Percentiles rank a stretch among this genome's conserved stretches.
These are phyloP conservation scores for Schwanniomyces polymorphus DNA, from an alignment of 805 yeast species.

Conservation along the genomic window DNA sequence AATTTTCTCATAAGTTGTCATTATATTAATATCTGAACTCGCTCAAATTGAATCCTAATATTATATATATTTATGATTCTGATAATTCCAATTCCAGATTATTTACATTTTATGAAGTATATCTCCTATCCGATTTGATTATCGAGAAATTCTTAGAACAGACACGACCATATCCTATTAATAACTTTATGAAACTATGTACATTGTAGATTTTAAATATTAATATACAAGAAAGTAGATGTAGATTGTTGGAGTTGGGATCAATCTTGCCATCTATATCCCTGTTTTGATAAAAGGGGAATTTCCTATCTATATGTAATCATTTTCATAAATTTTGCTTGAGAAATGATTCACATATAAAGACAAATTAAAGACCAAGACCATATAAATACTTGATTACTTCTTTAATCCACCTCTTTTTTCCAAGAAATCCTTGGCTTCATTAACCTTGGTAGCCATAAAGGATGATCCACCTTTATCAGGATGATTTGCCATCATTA, in stretches of 20 bases:
- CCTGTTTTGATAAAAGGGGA: not conserved
- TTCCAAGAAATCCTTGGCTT: conserved; percentile 83
- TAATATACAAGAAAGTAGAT: not conserved
- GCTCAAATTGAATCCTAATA: not conserved
- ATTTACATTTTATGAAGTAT: not conserved
- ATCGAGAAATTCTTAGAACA: not conserved
- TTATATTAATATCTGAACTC: conserved; percentile 11
- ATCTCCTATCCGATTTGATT: conserved; percentile 1
- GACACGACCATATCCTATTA: not conserved
- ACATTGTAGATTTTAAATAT: not conserved
- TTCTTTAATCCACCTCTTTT: conserved; percentile 57
- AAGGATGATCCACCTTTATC: conserved; percentile 93
- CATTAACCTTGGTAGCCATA: conserved; percentile 87
- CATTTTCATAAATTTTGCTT: not conserved
- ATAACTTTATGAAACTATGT: not conserved
- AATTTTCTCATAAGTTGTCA: conserved; percentile 71
- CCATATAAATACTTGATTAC: conserved; percentile 17
- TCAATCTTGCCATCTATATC: not conserved
- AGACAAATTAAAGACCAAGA: not conserved
- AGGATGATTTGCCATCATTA: conserved; percentile 90
- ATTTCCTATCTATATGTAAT: not conserved
- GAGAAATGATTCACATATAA: not conserved
- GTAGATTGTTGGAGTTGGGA: not conserved
- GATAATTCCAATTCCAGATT: not conserved
- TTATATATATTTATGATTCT: not conserved